Base-by-base conservation (phyloP, 352 stramenopile genomes). In the Pythium dissotocum region DNA sequence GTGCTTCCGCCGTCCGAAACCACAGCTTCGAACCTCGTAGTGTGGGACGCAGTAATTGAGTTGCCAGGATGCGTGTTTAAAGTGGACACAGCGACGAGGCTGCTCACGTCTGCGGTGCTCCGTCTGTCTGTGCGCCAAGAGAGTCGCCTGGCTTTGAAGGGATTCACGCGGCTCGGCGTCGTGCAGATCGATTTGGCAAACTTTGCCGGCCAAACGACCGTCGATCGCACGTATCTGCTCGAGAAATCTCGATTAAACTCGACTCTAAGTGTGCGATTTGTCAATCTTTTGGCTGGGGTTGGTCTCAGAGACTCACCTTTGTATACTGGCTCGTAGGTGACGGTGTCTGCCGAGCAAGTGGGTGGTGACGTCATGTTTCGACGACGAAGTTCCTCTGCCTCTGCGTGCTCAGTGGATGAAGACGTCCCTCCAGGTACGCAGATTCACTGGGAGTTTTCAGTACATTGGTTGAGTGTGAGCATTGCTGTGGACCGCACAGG, bases 241-340 rank as follows among this genome's bases (percentile, higher is more conserved):
- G 65, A 77, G 26, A 51, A 79, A n/a, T 78, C 73, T 5, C 71
- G 68, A 14, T 51, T 83, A 24, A 83, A 83, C 56, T 83, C 73
- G 30, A 74, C 71, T 10, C 66, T 81, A 12, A 75, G 46, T 16
- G 76, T 83, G 71, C 13, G 40, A 24, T n/a, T 7, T 26, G 7
- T 6, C 18, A 13, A 8, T 3, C 5, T 49, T 49, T 49, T 6
- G 40, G 12, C 21, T 33, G 10, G 2, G 8, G 13, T 6, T 14
- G 6, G 6, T 9, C 21, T 33, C 30, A 62, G 30, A 6, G 40
- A 55, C 18, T 28, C 48, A 52, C 33, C 16, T 63, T 24, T 35
- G 5, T n/a, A 12, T 36, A 7, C 1, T 18, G n/a, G 9, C 26
- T 1, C 21, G 53, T 46, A 80, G 76, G 65, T 83, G 48, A 76